Evolutionary conservation across 2,329 filamentous ascomycete genomes (phyloP).

Genomic region (Aureobasidium sp.): DNA sequence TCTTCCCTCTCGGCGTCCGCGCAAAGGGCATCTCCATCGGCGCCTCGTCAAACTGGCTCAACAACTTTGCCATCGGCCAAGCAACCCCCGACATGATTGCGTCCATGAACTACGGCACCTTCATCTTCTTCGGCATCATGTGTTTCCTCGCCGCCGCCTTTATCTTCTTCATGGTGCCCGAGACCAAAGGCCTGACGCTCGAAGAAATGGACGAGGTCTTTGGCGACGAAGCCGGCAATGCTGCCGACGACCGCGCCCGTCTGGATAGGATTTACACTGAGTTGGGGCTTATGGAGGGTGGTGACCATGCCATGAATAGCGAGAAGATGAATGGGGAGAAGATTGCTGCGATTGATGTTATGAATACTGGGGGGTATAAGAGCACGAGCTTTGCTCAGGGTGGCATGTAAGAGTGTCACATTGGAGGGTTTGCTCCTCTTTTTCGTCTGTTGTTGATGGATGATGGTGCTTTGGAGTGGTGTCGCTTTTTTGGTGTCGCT

Average conservation of each 20-base stretch:
- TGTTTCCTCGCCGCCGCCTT: constrained; percentile 55
- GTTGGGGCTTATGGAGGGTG: constrained; percentile 6
- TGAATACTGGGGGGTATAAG: neutral
- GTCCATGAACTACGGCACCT: constrained; percentile 61
- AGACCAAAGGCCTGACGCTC: constrained; percentile 48
- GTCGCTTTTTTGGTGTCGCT: neutral
- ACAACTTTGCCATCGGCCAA: constrained; percentile 20
- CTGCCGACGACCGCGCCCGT: constrained; percentile 12
- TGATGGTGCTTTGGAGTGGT: neutral
- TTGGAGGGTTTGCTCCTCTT: neutral
- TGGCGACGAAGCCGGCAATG: constrained; percentile 15
- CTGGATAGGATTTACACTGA: constrained; percentile 14
- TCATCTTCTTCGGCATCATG: constrained; percentile 62
- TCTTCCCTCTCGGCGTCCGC: constrained; percentile 64
- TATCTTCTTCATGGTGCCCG: constrained; percentile 45
- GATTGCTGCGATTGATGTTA: neutral
- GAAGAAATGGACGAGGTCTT: constrained; percentile 48
- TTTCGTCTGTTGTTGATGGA: neutral
- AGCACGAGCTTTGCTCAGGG: neutral
- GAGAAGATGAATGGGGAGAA: neutral
- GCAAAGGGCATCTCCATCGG: constrained; percentile 66
- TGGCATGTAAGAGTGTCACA: neutral
- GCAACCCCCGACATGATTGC: constrained; percentile 59
- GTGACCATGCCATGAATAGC: neutral
- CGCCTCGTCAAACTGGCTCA: constrained; percentile 42